These are phyloP conservation scores for Coemansia sp. DNA, from an alignment of 192 early-diverging fungal genomes.

Conservation along the genomic window DNA sequence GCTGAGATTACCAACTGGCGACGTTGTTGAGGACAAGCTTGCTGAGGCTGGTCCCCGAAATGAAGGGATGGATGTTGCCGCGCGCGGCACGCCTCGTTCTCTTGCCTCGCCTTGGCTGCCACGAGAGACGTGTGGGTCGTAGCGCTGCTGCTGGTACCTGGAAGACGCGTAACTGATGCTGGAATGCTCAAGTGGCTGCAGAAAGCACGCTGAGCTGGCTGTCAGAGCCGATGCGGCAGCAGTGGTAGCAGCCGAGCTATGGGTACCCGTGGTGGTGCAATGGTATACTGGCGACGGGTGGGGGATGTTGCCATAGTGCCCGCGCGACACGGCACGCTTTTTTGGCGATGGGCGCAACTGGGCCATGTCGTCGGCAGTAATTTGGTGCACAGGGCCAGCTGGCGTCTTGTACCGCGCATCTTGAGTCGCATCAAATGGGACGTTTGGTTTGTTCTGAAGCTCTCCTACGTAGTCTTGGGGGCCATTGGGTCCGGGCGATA, in stretches of 20 bases:
- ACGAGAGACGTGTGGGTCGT: constrained; percentile 24
- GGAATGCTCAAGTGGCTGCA: constrained; percentile 39
- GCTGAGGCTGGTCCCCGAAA: constrained; percentile 3
- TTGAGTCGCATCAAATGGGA: neutral
- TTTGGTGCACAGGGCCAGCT: constrained; percentile 27
- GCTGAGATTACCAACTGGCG: neutral
- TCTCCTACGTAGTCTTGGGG: neutral
- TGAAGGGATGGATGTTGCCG: constrained; percentile 39
- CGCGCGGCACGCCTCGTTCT: constrained; percentile 7
- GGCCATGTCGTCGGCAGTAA: constrained; percentile 28
- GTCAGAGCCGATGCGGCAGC: constrained; percentile 13
- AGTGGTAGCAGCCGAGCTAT: constrained; percentile 7
- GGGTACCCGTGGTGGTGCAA: neutral
- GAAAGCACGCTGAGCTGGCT: constrained; percentile 31
- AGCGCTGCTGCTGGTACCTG: constrained; percentile 48
- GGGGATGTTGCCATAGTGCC: constrained; percentile 38
- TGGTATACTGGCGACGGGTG: constrained; percentile 48
- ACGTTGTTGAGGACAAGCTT: neutral
- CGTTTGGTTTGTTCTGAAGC: neutral
- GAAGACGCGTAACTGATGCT: constrained; percentile 29
- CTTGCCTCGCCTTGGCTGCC: neutral
- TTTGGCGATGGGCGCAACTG: constrained; percentile 43
- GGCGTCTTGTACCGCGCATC: constrained; percentile 17
- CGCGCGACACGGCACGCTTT: constrained; percentile 49
- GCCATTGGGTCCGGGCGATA: constrained; percentile 4